A percentile compares a stretch with the other conserved stretches of the same genome.
Conservation (phyloP, 164 flowering plant genomes). For the Litsea cubeba region DNA sequence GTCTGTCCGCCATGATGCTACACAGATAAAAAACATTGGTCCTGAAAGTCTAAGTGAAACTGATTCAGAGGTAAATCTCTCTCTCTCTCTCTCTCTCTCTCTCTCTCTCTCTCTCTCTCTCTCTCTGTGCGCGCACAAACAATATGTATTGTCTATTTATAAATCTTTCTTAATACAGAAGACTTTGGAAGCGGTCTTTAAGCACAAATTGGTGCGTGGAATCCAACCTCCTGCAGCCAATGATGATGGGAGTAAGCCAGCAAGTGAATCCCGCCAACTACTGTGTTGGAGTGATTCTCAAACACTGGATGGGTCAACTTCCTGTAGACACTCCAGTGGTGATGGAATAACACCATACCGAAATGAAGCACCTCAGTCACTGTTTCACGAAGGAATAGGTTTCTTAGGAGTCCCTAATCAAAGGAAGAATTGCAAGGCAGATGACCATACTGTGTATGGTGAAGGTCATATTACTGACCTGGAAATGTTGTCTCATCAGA, state of each 20-base stretch:
- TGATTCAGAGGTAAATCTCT: constrained; percentile 34
- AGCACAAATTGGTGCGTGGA: constrained; percentile 22
- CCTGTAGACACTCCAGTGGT: constrained; percentile 26
- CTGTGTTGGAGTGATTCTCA: constrained; percentile 36
- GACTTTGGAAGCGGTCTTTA: constrained; percentile 19
- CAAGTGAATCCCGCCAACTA: constrained; percentile 26
- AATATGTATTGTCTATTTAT: no score
- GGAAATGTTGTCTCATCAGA: constrained; percentile 1
- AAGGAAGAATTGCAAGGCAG: constrained; percentile 23
- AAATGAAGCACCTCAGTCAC: constrained; percentile 50
- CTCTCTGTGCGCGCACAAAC: background rate
- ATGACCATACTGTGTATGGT: background rate
- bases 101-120: background rate
- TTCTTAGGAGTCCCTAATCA: constrained; percentile 54
- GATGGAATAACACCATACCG: constrained; percentile 48
- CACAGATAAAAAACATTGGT: constrained; percentile 23
- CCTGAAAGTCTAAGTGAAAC: constrained; percentile 17
- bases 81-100: background rate
- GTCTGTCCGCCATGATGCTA: constrained; percentile 20
- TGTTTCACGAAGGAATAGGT: constrained; percentile 45
- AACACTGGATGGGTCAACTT: constrained; percentile 33
- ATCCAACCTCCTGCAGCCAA: constrained; percentile 25
- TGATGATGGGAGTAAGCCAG: constrained; percentile 26
- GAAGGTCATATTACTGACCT: background rate
- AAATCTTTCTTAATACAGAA: constrained; percentile 16